phyloP scores from a whole-genome alignment of 2,329 filamentous ascomycete species.

The Xylaria digitata region DNA sequence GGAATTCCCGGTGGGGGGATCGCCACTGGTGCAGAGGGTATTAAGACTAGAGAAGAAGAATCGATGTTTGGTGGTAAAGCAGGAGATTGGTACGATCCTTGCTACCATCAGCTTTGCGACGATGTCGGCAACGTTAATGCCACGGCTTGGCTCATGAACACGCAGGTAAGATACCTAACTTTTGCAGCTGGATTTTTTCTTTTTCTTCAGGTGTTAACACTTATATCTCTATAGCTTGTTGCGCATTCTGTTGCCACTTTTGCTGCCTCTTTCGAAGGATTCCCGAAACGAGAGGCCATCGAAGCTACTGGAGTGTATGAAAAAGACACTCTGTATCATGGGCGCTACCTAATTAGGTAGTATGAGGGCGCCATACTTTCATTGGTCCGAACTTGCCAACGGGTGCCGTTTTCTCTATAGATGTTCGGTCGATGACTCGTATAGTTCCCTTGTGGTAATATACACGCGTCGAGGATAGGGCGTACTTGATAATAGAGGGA shows the following conservation, averaged over 20 bases:
- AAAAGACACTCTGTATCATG: slow-evolving; percentile 61
- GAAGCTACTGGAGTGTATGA: slow-evolving; percentile 48
- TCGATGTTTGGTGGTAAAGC: slow-evolving; percentile 66
- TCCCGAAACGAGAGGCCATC: slow-evolving; percentile 64
- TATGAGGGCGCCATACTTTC: neutral
- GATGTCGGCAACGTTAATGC: slow-evolving; percentile 67
- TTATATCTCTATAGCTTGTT: slow-evolving; percentile 61
- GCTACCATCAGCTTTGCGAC: slow-evolving; percentile 73
- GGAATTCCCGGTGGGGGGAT: slow-evolving; percentile 70
- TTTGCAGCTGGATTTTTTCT: neutral
- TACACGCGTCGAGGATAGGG: neutral
- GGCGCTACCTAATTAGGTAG: slow-evolving; percentile 61
- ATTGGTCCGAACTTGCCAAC: neutral
- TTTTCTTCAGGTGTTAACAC: neutral
- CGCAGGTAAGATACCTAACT: slow-evolving; percentile 58
- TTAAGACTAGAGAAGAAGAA: slow-evolving; percentile 66
- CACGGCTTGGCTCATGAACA: slow-evolving; percentile 71
- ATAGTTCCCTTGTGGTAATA: neutral
- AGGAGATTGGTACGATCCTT: slow-evolving; percentile 65
- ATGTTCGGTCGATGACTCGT: neutral
- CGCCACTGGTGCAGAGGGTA: slow-evolving; percentile 71
- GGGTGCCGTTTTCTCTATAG: neutral
- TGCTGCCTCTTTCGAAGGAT: slow-evolving; percentile 72
- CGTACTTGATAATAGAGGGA: neutral
- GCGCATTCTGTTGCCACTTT: slow-evolving; percentile 79